Base-by-base conservation (phyloP, 768 basidiomycete genomes). In the Pleurotus pulmonarius region DNA sequence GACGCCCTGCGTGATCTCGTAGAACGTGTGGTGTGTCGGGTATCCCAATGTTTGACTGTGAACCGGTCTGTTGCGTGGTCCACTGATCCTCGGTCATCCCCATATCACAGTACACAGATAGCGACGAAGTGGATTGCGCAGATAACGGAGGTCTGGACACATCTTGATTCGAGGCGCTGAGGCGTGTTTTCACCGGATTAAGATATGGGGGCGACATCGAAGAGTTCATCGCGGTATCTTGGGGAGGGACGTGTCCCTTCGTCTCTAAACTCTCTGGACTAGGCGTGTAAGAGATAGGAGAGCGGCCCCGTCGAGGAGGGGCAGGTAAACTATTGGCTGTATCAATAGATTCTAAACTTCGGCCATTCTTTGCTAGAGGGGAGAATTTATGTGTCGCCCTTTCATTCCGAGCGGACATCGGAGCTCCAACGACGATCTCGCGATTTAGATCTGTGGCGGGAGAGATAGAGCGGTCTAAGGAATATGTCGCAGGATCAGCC, bases 291-390 rank as follows among this genome's bases (percentile, higher is more conserved):
- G 59, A 53, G 4, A 65, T 55, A 20, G 68, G 66, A 25, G 68
- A 65, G 22, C 67, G 67, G 3, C 59, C 64, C 20, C 59, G 65
- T 15, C 74, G 70, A 25, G 77, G 75, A 56, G 75, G 71, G 20
- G 70, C 69, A 38, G 74, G 70, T 26, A 77, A 69, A 25, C 76
- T 53, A 25, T 53, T 69, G 13, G 64, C 22, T 0, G 70, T 68
- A 15, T 61, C 57, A 4, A 58, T 53, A 8, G 69, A 71, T n/a
- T 61, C 64, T 26, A 64, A 61, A 16, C 65, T 65, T 46, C 45
- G 55, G 59, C 69, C 67, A 45, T 63, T 47, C 11, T 26, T 24
- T 5, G 57, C 22, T 15, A 55, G n/a, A 22, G 57, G 43, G 61
- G 60, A 41, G 12, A 18, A 54, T 46, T 29, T 24, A 25, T 16